Evolutionary conservation across 176 grass and related monocot genomes (phyloP), one percentile per base, ranked within the genome.

Genomic region (Cenchrus purpureus): DNA sequence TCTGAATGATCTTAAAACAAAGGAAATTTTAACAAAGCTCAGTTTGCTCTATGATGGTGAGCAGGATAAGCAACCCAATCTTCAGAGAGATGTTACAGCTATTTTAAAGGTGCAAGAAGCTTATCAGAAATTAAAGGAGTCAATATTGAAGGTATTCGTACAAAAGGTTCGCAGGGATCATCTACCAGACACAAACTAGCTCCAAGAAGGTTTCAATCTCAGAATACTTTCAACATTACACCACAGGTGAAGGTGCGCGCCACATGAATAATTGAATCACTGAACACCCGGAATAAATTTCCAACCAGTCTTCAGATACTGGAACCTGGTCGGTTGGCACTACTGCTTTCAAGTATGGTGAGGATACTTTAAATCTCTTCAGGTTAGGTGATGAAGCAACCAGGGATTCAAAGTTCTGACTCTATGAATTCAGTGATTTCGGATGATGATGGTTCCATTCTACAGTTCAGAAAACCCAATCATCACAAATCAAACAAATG

Each of bases 221-320:
- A 0, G 8, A 58, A 46, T 57, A 32, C 66, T 51, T 72, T 20
- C 6, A 49, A 73, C 14, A 17, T 44, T 31, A 15, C 1, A 45
- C 19, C 7, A 31, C 44, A 20, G 67, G 2, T 0, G 45, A 78
- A 77, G 12, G 15, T n/a, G 46, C 20, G n/a, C 8, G 8, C 45
- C 16, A 63, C 54, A 62, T 81, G 15, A 76, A 69, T 53, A 70
- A 60, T 77, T 29, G 43, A 72, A 37, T 28, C 51, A 28, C 12
- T 19, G 7, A 77, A 82, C 25, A 15, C 2, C 40, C 12, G 1
- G 66, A 76, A 68, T 0, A 48, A 67, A 37, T 60, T 22, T 25
- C 37, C 68, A 79, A 65, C 32, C 31, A 81, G 17, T 49, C 22
- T 80, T 55, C 48, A 68, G 64, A 80, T 80, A 67, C 25, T 8